Evolutionary conservation across 768 basidiomycete genomes (phyloP).

Genomic region (Epithele typhae): DNA sequence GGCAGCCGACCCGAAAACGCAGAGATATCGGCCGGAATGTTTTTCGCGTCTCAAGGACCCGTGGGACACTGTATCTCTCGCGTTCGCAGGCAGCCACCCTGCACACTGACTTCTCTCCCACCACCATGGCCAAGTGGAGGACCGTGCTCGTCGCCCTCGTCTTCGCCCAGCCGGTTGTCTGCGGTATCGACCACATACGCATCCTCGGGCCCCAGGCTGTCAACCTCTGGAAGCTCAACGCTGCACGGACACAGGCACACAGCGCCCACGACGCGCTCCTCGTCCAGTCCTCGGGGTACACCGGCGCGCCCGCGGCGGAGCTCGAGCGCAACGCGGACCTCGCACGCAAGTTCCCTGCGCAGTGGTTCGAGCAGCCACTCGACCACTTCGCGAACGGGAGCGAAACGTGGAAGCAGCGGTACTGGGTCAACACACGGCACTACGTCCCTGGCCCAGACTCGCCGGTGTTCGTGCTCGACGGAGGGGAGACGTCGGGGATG

Average conservation of each 20-base stretch:
- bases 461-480: slow-evolving; percentile 89
- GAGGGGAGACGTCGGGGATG: slow-evolving; percentile 88
- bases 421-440: slow-evolving; percentile 86
- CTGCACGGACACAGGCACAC: neutral
- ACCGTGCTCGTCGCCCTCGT: slow-evolving; percentile 1
- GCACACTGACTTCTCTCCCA: too few relatives aligned
- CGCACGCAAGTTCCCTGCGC: slow-evolving; percentile 43
- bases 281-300: slow-evolving; percentile 2
- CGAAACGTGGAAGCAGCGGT: slow-evolving; percentile 80
- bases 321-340: neutral
- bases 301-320: neutral
- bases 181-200: slow-evolving; percentile 16
- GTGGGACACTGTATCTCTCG: too few relatives aligned
- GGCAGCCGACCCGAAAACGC: too few relatives aligned
- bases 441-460: slow-evolving; percentile 67
- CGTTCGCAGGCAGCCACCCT: too few relatives aligned
- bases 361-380: slow-evolving; percentile 80
- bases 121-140: slow-evolving; percentile 1
- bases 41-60: too few relatives aligned
- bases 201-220: slow-evolving; percentile 53
- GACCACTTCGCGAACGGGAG: slow-evolving; percentile 66
- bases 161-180: neutral
- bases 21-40: too few relatives aligned
- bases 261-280: neutral
- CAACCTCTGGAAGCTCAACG: slow-evolving; percentile 56